Evolutionary conservation across 2,329 filamentous ascomycete species (phyloP).

Genomic region (Alternaria sp.): DNA sequence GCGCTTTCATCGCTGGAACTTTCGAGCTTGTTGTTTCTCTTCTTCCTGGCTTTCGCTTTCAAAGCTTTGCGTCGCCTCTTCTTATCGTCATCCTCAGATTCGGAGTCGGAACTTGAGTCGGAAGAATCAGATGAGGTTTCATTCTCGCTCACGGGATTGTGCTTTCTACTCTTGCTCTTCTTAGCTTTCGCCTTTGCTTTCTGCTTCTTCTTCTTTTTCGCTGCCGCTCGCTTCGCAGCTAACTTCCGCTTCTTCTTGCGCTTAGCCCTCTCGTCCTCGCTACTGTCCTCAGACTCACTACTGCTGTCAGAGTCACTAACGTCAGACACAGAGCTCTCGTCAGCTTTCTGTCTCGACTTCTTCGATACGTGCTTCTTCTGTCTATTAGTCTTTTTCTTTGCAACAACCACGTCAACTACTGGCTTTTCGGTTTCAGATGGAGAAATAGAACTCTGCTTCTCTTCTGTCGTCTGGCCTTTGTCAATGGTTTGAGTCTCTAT

Average conservation of each 20-base stretch:
- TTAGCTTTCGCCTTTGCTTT: conserved; percentile 36
- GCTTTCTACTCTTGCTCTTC: conserved; percentile 35
- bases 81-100: conserved; percentile 19
- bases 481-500: conserved; percentile 15
- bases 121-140: conserved; percentile 27
- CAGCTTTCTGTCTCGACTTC: conserved; percentile 28
- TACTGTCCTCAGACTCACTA: conserved; percentile 29
- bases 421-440: conserved; percentile 17
- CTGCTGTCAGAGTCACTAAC: conserved; percentile 28
- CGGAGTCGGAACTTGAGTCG: conserved; percentile 30
- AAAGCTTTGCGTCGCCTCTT: conserved; percentile 25
- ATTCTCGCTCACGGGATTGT: conserved; percentile 26
- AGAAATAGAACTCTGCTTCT: conserved; percentile 11
- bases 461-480: background rate
- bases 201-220: conserved; percentile 30
- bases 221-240: conserved; percentile 19
- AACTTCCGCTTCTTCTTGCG: conserved; percentile 32
- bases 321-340: conserved; percentile 36
- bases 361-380: conserved; percentile 25
- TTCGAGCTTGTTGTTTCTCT: conserved; percentile 33
- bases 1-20: conserved; percentile 29
- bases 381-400: conserved; percentile 22
- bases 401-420: conserved; percentile 12
- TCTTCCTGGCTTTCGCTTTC: conserved; percentile 34
- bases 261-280: conserved; percentile 34